These are phyloP conservation scores for Fusarium keratoplasticum DNA, from an alignment of 2,329 filamentous ascomycete genomes.

Conservation along the genomic window DNA sequence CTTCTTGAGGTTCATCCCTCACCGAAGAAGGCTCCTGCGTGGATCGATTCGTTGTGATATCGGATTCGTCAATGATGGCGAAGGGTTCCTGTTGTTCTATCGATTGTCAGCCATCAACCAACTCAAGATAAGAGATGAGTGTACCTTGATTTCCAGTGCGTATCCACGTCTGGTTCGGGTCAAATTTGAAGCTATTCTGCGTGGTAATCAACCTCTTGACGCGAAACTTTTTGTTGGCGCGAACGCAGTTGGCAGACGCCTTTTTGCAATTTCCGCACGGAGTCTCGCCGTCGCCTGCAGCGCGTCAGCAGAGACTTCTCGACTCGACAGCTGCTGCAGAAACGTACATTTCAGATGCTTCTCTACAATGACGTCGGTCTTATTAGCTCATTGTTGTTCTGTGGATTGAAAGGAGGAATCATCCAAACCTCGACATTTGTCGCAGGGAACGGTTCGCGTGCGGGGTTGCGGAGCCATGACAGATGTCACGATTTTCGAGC, in stretches of 20 bases:
- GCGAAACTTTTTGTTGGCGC: slow-evolving; percentile 21
- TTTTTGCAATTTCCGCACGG: slow-evolving; percentile 28
- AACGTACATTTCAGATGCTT: slow-evolving; percentile 29
- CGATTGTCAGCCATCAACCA: not conserved
- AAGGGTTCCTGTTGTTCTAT: not conserved
- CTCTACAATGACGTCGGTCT: slow-evolving; percentile 5
- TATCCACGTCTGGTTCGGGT: slow-evolving; percentile 29
- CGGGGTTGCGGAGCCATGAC: slow-evolving; percentile 27
- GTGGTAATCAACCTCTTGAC: slow-evolving; percentile 28
- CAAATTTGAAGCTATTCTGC: slow-evolving; percentile 24
- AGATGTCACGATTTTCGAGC: no score
- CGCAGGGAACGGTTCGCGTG: slow-evolving; percentile 25
- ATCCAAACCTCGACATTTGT: slow-evolving; percentile 26
- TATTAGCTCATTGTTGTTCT: not conserved
- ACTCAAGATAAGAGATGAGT: not conserved
- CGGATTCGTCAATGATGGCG: slow-evolving; percentile 22
- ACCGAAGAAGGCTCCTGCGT: not conserved
- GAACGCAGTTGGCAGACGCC: slow-evolving; percentile 2
- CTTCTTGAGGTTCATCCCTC: slow-evolving; percentile 5
- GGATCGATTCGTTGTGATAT: not conserved
- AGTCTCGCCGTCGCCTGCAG: slow-evolving; percentile 17
- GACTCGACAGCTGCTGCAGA: not conserved
- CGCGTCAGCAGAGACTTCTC: not conserved
- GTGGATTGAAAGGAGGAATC: not conserved
- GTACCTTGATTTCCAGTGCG: slow-evolving; percentile 14